A percentile compares a stretch with the other conserved stretches of the same genome.
phyloP scores from a whole-genome alignment of 805 yeast species.

The Komagataella pseudopastoris region DNA sequence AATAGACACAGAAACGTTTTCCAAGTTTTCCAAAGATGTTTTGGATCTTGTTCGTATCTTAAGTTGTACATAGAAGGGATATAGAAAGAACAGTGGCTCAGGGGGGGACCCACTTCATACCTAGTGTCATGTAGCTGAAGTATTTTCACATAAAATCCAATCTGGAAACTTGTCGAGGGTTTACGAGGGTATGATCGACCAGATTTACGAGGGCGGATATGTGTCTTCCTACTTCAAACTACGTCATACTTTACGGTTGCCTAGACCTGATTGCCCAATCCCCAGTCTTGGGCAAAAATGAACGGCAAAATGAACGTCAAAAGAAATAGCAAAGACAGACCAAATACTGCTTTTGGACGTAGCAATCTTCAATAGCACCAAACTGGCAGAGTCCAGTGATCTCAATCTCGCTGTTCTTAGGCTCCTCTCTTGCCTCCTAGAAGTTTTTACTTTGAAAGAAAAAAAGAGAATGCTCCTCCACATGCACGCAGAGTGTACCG shows the following conservation, averaged over 20 bases:
- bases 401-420: too few species aligned
- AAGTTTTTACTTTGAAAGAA: too few species aligned
- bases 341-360: too few species aligned
- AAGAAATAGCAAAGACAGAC: too few species aligned
- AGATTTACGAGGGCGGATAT: background rate
- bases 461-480: background rate
- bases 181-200: background rate
- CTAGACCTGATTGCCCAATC: background rate
- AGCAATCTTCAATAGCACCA: too few species aligned
- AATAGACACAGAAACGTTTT: background rate
- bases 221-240: background rate
- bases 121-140: too few species aligned
- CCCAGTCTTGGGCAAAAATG: too few species aligned
- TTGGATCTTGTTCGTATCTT: background rate
- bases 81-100: background rate
- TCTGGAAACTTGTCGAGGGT: background rate
- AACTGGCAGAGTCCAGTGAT: too few species aligned
- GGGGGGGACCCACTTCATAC: background rate
- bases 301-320: too few species aligned
- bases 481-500: background rate
- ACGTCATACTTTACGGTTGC: background rate
- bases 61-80: background rate
- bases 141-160: too few species aligned
- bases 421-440: too few species aligned
- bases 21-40: background rate